Percentiles rank a stretch among this genome's conserved stretches.
These are phyloP conservation scores for Geotrichum histeridarum DNA, from an alignment of 1,139 yeast species.

Conservation along the genomic window DNA sequence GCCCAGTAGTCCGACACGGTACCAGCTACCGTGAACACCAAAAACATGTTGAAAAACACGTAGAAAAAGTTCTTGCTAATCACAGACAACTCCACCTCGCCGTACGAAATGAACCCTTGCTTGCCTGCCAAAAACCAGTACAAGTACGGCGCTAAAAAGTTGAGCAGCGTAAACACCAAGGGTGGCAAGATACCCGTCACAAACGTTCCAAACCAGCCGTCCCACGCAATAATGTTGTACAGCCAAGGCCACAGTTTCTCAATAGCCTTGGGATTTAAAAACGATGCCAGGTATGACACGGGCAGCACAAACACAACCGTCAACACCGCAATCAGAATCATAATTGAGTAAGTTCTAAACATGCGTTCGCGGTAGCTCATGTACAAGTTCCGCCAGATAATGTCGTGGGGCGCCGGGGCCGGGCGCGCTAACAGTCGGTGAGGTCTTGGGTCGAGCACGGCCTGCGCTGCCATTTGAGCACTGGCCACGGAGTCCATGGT, in stretches of 20 bases:
- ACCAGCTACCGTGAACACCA: constrained; percentile 78
- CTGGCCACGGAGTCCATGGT: constrained; percentile 82
- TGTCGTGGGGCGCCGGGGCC: constrained; percentile 87
- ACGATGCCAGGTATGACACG: constrained; percentile 65
- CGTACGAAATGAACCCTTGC: constrained; percentile 75
- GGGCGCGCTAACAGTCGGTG: constrained; percentile 64
- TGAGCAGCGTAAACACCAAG: constrained; percentile 66
- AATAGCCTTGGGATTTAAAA: constrained; percentile 64
- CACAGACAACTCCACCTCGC: constrained; percentile 74
- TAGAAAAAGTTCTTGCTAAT: constrained; percentile 79
- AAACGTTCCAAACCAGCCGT: constrained; percentile 55
- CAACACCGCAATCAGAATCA: constrained; percentile 56
- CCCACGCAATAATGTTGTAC: constrained; percentile 55
- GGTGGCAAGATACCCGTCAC: constrained; percentile 79
- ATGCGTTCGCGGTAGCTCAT: constrained; percentile 55
- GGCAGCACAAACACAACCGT: constrained; percentile 70
- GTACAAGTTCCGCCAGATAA: constrained; percentile 71
- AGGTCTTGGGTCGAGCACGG: constrained; percentile 74
- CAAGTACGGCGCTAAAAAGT: constrained; percentile 67
- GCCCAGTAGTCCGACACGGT: constrained; percentile 64
- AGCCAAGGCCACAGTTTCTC: constrained; percentile 67
- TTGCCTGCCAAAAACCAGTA: constrained; percentile 61
- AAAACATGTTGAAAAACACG: constrained; percentile 75
- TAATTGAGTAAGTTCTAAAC: constrained; percentile 56
- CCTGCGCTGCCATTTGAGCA: constrained; percentile 88